Evolutionary conservation across 495 filamentous ascomycete genomes (phyloP), one percentile per base, ranked within the genome.

Genomic region (Mytilinidion resinicola): DNA sequence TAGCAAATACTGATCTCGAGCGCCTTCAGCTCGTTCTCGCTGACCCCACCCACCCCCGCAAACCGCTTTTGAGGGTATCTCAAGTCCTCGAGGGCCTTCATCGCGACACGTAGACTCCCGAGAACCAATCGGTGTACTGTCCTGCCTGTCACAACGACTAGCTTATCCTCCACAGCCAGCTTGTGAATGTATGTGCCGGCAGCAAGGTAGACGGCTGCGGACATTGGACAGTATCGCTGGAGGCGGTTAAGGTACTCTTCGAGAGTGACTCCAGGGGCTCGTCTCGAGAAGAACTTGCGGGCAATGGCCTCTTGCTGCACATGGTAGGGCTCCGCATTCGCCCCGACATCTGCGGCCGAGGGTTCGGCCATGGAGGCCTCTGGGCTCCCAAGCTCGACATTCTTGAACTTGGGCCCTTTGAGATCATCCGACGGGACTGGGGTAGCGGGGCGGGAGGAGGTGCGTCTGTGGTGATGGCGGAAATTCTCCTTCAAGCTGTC

Each of bases 141-240:
- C 39, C 87, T 80, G 55, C 79, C 78, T 7, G 89, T 95, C 19
- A 96, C 82, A 2, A 82, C 79, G 4, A 75, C 73, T 14, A 93
- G 82, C 51, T 80, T 80, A 62, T 96, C 90, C 36, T 84, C 74
- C 9, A 91, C 79, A 0, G 84, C 61, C 41, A 97, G 80, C 50
- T 82, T 80, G 65, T 90, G 85, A 52, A 96, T 90, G 70, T 97
- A 97, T n/a, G 86, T 73, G 46, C 89, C 89, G 1, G 93, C 85
- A 1, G 93, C 90, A n/a, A 98, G 83, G 64, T 93, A 96, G 35
- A 96, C 95, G 14, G 84, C 91, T 2, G 93, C 92, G n/a, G 90
- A 95, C 83, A 96, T 87, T 19, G 95, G 92, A 62, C 93, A 98
- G 70, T 85, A 97, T 38, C 77, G 79, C 69, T 97, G 92, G 49